Evolutionary conservation across 2,329 filamentous ascomycete species (phyloP), one percentile per base, ranked within the genome.

Genomic region (Fusarium beomiforme): DNA sequence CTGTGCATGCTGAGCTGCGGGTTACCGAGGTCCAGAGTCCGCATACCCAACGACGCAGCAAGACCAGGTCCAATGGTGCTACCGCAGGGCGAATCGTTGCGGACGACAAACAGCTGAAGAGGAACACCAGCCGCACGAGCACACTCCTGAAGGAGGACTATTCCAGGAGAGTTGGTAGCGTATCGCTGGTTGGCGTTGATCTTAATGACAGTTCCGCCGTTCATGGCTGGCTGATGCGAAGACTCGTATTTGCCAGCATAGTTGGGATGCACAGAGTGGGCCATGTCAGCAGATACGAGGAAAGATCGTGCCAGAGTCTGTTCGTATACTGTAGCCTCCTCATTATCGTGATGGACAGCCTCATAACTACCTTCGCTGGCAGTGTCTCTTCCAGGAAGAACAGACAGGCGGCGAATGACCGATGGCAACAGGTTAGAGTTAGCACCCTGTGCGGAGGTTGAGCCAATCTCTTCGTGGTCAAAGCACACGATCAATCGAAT

Each of bases 51-150:
- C 64, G 91, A 91, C 26, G 95, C 94, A 58, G 92, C 93, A 47
- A 98, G 86, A 91, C 98, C 98, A n/a, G 96, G 96, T 0, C 96
- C 96, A 78, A 99, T 99, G 37, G 96, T 99, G 84, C 93, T 95
- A 60, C 96, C 96, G 81, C 96, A 99, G 56, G 92, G 90, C 7
- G 92, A 96, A 80, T 99, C 96, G 81, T 99, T 99, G 78, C 95
- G 90, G 49, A 98, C 95, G 42, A 99, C 96, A 77, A 98, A 98
- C 41, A 98, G 85, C 84, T 99, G 96, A 58, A 99, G 87, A 17
- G 96, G 96, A 23, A 98, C 94, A 26, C 90, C 90, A 21, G 87
- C 89, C 36, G 86, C 83, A 49, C 88, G 89, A 49, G 96, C 96
- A 43, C 92, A 91, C 84, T 98, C 95, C 81, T 98, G 93, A 14